Conservation (phyloP, 176 grass and related monocot species). For the Pontederia paniculata region DNA sequence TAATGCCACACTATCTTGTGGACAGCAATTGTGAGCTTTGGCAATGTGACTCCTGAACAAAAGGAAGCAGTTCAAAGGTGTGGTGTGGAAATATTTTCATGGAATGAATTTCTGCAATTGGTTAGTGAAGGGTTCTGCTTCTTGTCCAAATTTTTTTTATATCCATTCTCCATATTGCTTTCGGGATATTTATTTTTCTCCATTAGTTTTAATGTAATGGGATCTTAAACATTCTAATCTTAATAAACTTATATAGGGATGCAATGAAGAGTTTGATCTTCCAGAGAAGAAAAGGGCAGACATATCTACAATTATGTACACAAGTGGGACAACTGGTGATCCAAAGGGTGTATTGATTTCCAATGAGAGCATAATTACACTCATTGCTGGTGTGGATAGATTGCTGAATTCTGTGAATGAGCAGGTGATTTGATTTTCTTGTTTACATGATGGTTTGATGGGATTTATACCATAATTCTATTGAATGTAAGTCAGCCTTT, state of each 20-base stretch:
- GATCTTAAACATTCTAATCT: background rate
- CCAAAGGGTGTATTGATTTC: constrained; percentile 83
- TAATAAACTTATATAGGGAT: constrained; percentile 25
- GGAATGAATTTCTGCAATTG: constrained; percentile 69
- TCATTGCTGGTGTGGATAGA: constrained; percentile 52
- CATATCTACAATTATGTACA: constrained; percentile 89
- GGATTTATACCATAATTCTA: background rate
- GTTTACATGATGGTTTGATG: background rate
- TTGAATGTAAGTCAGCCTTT: no score
- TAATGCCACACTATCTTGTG: constrained; percentile 3
- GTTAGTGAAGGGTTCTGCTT: constrained; percentile 30
- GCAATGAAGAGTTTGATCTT: constrained; percentile 57
- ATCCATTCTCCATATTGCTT: background rate
- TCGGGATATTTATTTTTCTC: background rate
- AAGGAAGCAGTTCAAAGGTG: constrained; percentile 51
- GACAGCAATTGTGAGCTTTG: constrained; percentile 79
- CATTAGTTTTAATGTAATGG: no score
- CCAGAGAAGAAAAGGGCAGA: constrained; percentile 52
- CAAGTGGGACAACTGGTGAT: constrained; percentile 84
- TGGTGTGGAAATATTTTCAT: constrained; percentile 44
- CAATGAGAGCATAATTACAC: constrained; percentile 58
- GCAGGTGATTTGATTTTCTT: constrained; percentile 28
- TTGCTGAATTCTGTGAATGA: constrained; percentile 42
- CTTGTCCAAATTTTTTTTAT: background rate
- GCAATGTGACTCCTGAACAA: constrained; percentile 49